Evolutionary conservation across 2,329 filamentous ascomycete species (phyloP).

Genomic region (Cladophialophora carrionii): DNA sequence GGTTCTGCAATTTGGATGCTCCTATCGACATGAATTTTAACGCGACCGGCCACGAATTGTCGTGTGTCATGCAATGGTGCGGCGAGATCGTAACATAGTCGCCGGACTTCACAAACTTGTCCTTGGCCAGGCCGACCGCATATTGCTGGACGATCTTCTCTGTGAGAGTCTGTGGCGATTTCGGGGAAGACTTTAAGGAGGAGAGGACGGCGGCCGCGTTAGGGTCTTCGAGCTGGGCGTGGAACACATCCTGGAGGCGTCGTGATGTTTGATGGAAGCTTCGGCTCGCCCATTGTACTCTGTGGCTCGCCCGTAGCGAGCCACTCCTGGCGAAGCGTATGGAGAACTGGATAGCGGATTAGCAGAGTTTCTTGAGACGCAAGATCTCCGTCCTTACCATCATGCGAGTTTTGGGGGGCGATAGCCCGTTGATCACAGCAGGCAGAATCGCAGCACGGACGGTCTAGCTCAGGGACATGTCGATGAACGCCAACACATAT

Average conservation of each 20-base stretch:
- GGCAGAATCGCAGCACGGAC: not conserved
- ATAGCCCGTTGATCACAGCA: not conserved
- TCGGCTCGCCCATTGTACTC: conserved; percentile 7
- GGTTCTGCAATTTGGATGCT: conserved; percentile 71
- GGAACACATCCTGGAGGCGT: conserved; percentile 59
- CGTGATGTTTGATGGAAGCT: conserved; percentile 15
- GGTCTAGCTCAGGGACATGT: not conserved
- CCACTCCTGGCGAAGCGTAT: conserved; percentile 1
- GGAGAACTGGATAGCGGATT: conserved; percentile 8
- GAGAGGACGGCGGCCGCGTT: conserved; percentile 72
- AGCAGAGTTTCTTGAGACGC: not conserved
- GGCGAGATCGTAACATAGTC: conserved; percentile 82
- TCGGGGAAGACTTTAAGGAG: conserved; percentile 64
- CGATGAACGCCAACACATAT: not conserved
- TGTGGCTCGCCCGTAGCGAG: conserved; percentile 12
- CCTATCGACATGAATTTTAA: conserved; percentile 83
- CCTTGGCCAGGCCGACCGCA: conserved; percentile 72
- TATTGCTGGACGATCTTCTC: conserved; percentile 91
- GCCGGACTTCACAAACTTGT: conserved; percentile 74
- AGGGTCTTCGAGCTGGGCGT: conserved; percentile 64
- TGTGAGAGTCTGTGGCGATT: conserved; percentile 74
- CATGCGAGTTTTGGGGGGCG: not conserved
- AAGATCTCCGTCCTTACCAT: not conserved
- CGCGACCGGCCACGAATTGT: conserved; percentile 77
- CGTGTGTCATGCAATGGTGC: conserved; percentile 80